Base-by-base conservation (phyloP, 352 stramenopile genomes). In the Pilasporangium apinafurcum region DNA sequence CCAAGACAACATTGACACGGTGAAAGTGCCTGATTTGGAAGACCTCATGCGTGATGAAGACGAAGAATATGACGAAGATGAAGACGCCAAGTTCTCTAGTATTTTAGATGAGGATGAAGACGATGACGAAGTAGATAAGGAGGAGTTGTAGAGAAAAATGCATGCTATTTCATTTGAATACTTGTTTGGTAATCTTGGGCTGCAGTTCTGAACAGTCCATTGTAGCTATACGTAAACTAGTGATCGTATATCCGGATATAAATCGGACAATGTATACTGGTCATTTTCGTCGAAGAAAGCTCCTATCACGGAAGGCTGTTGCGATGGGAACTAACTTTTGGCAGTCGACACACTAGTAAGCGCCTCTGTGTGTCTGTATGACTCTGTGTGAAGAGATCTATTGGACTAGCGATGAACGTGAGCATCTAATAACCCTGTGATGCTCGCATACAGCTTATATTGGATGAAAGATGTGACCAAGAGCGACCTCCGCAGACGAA, bases 1-100 rank as follows among this genome's bases (percentile, higher is more conserved):
- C 55, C 97, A 98, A 63, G 95, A 98, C 62, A 96, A 98, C 66
- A 98, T 99, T 67, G 96, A 99, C 66, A 93, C 83, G 54, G 85
- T 96, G 49, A 98, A 96, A 69, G 73, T 94, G 27, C 77, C 82
- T 1, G 81, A 92, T 37, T 71, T 95, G 5, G 67, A 88, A 51
- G 83, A 95, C 35, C 68, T 93, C 41, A 55, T 95, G 35, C 83
- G 86, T 51, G 82, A 90, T 12, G 81, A 94, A 0, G 76, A 88
- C 14, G 75, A 91, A n/a, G 77, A 87, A 24, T 65, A 74, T 7
- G 53, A 62, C 0, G 83, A 89, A 3, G 54, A 61, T 3, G 75
- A 84, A 4, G 71, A 85, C 14, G 62, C 62, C 47, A 86, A 87
- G 53, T 84, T 94, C 45, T 65, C 65, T 44, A 84, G 86, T 51